Base-by-base conservation (phyloP, 495 filamentous ascomycete genomes). In the Cudoniella acicularis region DNA sequence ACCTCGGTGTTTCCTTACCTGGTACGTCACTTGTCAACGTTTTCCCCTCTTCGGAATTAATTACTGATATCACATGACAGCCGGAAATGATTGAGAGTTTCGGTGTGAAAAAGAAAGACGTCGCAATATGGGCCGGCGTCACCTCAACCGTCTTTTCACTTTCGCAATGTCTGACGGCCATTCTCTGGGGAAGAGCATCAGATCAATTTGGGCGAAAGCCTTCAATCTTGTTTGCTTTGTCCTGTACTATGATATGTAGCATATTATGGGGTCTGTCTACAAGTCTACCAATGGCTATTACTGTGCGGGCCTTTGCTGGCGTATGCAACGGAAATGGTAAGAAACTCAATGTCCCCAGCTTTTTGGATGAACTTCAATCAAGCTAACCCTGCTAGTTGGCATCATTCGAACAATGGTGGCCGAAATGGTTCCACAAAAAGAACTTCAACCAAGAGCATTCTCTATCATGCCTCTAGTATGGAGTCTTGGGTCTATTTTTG, bases 1-100 rank as follows among this genome's bases (percentile, higher is more conserved):
- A 96, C 92, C 3, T 92, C 88, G 9, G 84, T 96, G 60, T 89
- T 88, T 60, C 93, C 93, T 16, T 98, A 98, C 69, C 79, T 98
- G 13, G 65, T 67, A 49, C 8, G 59, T 59, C 24, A 3, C 13
- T 20, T 50, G 10, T 3, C 24, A 8, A 10, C 40, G 10, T 48
- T 20, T 11, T 41, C 3, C 4, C 50, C 50, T 13, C n/a, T n/a
- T n/a, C n/a, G n/a, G n/a, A n/a, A 22, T 3, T 26, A 27, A n/a
- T 36, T 48, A 48, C 70, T 73, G 60, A 75, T 61, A 52, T 55
- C 26, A 46, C 13, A 47, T 22, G 24, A 2, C 54, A 90, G 87
- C 85, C 89, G 22, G 92, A 92, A 74, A 91, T 96, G 86, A 89
- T 94, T 52, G 82, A 87, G 61, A 84, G 79, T 72, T 87, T 96